Conservation (phyloP, 2,329 filamentous ascomycete species). For the Fusarium verticillioides region DNA sequence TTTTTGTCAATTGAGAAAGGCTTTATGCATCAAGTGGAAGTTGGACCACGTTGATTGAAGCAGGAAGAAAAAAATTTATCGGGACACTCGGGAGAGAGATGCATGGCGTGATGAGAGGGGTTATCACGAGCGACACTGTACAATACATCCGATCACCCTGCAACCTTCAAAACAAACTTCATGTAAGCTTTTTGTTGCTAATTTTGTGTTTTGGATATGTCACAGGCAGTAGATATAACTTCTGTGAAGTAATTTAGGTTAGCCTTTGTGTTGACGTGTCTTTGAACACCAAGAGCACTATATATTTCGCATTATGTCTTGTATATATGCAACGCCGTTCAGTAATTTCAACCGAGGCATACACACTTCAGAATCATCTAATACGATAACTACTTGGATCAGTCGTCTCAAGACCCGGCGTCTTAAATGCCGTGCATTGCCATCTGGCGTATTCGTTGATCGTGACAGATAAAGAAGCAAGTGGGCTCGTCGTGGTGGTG, state of each 20-base stretch:
- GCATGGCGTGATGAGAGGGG: background rate
- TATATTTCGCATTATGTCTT: background rate
- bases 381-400: rapidly evolving
- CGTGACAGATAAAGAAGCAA: background rate
- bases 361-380: rapidly evolving
- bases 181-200: background rate
- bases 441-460: background rate
- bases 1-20: background rate
- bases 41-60: background rate
- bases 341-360: rapidly evolving
- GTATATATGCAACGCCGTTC: background rate
- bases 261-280: rapidly evolving
- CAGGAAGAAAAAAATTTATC: background rate
- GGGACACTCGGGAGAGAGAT: background rate
- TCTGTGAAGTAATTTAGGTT: background rate
- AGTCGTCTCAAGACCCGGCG: rapidly evolving
- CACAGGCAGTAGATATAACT: rapidly evolving
- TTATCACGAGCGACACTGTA: background rate
- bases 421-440: background rate
- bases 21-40: background rate
- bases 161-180: background rate
- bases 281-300: background rate
- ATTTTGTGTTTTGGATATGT: rapidly evolving
- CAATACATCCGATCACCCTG: background rate
- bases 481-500: background rate